Evolutionary conservation across 208 protist species (phyloP), one percentile per base, ranked within the genome.

Genomic region (Angomonas desouzai): DNA sequence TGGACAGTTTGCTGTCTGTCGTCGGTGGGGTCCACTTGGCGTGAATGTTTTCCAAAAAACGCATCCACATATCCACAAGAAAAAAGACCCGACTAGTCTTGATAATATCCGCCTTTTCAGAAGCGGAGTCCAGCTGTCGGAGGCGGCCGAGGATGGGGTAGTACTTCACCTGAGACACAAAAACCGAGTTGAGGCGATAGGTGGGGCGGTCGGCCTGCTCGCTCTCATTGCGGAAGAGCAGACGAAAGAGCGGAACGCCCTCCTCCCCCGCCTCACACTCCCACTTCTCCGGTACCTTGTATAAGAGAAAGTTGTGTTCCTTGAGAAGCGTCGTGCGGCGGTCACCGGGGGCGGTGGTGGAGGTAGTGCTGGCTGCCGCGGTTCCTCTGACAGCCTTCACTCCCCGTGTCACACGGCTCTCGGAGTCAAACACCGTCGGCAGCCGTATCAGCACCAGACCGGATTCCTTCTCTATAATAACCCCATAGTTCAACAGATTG

Each of bases 201-300:
- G 85, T 60, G 10, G 89, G 79, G 66, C 30, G 29, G 62, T 80
- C 70, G 25, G 76, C 72, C 57, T 81, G 76, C 2, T 74, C 69
- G 20, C 45, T 51, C 45, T 92, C 83, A 59, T 95, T 92, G 43
- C 89, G 83, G 74, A 92, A 95, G 1, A 95, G 76, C 16, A 95
- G 60, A 22, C 86, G 85, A 47, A 95, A 91, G 0, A 92, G 70
- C 1, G 80, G 72, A 11, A 73, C 71, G 9, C 38, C 55, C 30
- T 69, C 48, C 10, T 29, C 66, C 3, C 43, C 33, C 3, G 18
- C 66, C 1, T 47, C 29, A 3, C 45, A 48, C 32, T 64, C 55
- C 11, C 18, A 28, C n/a, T 10, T 58, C 25, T 38, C 48, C 9
- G 82, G 72, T 11, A 90, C 40, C n/a, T 83, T 75, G 63, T 88